These are phyloP conservation scores for Ceriops tagal DNA, from an alignment of 345 rosid genomes.

Conservation along the genomic window DNA sequence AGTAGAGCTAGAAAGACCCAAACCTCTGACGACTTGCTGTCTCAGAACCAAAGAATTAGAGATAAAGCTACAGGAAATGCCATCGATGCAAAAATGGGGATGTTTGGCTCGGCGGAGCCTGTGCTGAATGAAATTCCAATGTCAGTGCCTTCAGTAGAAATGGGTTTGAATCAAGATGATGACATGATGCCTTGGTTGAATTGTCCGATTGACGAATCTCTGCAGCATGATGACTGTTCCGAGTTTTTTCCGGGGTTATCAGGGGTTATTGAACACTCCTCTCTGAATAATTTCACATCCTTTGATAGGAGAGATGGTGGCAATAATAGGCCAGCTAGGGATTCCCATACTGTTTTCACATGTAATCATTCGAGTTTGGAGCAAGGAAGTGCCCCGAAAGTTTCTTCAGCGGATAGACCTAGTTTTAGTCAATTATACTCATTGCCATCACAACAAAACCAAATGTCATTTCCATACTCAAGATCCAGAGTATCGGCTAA, in stretches of 20 bases:
- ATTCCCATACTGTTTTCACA: conserved; percentile 20
- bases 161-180: conserved; percentile 57
- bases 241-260: conserved; percentile 58
- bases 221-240: conserved; percentile 45
- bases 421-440: conserved; percentile 30
- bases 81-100: conserved; percentile 28
- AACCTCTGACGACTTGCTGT: conserved; percentile 17
- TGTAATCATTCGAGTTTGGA: conserved; percentile 23
- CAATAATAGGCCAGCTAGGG: conserved; percentile 27
- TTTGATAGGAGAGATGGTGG: conserved; percentile 33
- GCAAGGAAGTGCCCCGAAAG: conserved; percentile 25
- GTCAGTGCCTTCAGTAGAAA: conserved; percentile 44
- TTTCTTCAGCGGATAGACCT: conserved; percentile 25
- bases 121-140: conserved; percentile 46
- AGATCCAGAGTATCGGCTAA: conserved; percentile 40
- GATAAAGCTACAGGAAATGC: conserved; percentile 34
- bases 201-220: conserved; percentile 45
- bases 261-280: conserved; percentile 46
- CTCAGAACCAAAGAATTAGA: conserved; percentile 27
- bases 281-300: conserved; percentile 37
- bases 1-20: conserved; percentile 42
- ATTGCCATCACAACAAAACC: conserved; percentile 31
- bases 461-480: conserved; percentile 34
- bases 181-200: conserved; percentile 66
- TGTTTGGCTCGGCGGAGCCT: conserved; percentile 26